phyloP scores from a whole-genome alignment of 257 asterid genomes.

The Ilex aquifolium region DNA sequence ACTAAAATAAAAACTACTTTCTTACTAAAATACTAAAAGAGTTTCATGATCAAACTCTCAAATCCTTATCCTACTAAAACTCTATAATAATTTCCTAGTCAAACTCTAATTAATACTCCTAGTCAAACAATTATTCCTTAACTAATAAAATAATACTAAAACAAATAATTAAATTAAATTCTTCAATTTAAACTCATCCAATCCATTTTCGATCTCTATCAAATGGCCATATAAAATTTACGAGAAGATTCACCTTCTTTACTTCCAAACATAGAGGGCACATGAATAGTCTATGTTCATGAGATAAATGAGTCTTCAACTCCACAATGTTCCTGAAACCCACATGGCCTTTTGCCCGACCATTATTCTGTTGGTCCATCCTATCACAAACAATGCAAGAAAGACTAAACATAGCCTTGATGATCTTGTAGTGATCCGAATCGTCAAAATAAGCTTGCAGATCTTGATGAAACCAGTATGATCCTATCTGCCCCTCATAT shows the following conservation, averaged over 20 bases:
- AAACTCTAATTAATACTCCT: no score
- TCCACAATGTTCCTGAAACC: conserved; percentile 78
- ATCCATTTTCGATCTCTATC: no score
- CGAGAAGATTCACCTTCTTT: conserved; percentile 51
- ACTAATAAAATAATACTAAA: no score
- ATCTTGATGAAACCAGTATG: conserved; percentile 88
- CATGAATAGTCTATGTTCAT: conserved; percentile 73
- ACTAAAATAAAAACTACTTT: no score
- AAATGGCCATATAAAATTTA: no score
- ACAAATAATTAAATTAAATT: no score
- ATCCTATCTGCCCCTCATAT: conserved; percentile 71
- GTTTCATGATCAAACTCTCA: no score
- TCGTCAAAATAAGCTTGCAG: conserved; percentile 91
- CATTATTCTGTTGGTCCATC: conserved; percentile 42
- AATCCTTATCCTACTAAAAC: no score
- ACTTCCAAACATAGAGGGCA: conserved; percentile 98
- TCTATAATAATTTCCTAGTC: no score
- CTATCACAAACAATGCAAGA: conserved; percentile 85
- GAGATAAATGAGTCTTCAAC: conserved; percentile 79
- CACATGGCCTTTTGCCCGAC: conserved; percentile 47
- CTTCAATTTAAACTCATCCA: no score
- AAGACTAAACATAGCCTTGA: conserved; percentile 95
- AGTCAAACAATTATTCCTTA: no score
- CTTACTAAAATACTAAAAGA: no score
- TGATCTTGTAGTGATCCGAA: conserved; percentile 86